Evolutionary conservation across 1,139 yeast genomes (phyloP).

Genomic region (Hyphopichia pseudoburtonii): DNA sequence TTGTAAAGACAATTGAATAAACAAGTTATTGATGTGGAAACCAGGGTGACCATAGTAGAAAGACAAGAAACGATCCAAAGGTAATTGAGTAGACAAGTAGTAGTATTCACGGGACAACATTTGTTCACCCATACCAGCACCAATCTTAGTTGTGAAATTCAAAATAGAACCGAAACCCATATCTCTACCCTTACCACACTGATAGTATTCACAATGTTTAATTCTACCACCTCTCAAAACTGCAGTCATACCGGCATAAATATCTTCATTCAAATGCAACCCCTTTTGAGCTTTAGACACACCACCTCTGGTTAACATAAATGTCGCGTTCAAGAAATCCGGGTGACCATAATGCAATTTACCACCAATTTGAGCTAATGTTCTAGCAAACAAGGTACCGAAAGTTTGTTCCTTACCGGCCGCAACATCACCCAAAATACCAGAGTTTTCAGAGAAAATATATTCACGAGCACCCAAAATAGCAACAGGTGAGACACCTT

Average conservation of each 20-base stretch:
- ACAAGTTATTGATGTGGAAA: conserved; percentile 96
- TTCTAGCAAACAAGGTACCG: conserved; percentile 97
- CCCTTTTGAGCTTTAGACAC: conserved; percentile 99
- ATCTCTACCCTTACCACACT: conserved; percentile 99
- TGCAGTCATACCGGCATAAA: conserved; percentile 99
- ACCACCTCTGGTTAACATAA: conserved; percentile 99
- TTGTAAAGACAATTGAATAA: conserved; percentile 93
- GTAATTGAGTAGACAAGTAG: conserved; percentile 95
- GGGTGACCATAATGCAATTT: conserved; percentile 99
- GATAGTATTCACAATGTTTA: conserved; percentile 98
- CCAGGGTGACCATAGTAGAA: conserved; percentile 99
- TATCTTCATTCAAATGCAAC: conserved; percentile 97
- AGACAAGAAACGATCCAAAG: conserved; percentile 93
- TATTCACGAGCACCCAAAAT: conserved; percentile 99
- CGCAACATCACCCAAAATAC: conserved; percentile 99
- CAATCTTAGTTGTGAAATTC: conserved; percentile 98
- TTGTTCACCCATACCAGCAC: conserved; percentile 99
- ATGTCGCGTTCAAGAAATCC: conserved; percentile 92
- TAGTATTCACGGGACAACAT: conserved; percentile 98
- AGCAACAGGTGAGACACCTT: conserved; percentile 79
- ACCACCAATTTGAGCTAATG: conserved; percentile 98
- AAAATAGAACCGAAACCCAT: conserved; percentile 98
- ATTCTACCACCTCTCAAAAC: conserved; percentile 97
- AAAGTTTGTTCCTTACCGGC: conserved; percentile 99
- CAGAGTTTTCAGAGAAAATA: conserved; percentile 97